These are phyloP conservation scores for Zygoascus bituminiphila DNA, from an alignment of 805 yeast species.

Conservation along the genomic window DNA sequence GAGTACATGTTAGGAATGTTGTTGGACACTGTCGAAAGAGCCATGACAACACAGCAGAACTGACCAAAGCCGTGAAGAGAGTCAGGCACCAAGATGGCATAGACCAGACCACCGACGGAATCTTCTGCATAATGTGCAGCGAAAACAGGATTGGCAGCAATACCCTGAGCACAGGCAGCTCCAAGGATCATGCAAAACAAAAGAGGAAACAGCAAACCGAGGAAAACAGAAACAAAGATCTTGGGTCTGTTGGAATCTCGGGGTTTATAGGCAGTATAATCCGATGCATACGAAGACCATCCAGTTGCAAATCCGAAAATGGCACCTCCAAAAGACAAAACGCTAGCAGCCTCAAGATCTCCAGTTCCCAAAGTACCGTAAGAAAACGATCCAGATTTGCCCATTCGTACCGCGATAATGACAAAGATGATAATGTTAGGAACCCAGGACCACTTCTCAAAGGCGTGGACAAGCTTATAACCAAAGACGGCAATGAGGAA, in stretches of 20 bases:
- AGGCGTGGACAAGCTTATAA: conserved; percentile 68
- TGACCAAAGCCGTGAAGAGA: conserved; percentile 85
- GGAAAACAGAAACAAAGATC: conserved; percentile 54
- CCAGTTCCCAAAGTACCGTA: conserved; percentile 51
- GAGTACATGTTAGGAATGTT: conserved; percentile 94
- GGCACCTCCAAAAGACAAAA: conserved; percentile 74
- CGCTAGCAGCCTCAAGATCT: conserved; percentile 60
- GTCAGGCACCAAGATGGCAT: conserved; percentile 65
- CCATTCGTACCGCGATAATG: conserved; percentile 70
- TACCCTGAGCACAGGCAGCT: conserved; percentile 75
- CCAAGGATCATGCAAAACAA: conserved; percentile 71
- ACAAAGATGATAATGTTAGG: conserved; percentile 69
- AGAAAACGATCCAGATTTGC: conserved; percentile 55
- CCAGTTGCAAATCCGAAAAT: conserved; percentile 87
- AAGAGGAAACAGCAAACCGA: conserved; percentile 62
- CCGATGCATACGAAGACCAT: conserved; percentile 90
- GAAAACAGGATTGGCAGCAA: conserved; percentile 37
- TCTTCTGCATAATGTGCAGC: conserved; percentile 41
- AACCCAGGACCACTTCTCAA: conserved; percentile 84
- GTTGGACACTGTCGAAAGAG: conserved; percentile 82
- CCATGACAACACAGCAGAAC: conserved; percentile 77
- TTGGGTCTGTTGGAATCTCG: conserved; percentile 47
- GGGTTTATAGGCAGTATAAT: conserved; percentile 84
- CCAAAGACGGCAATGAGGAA: conserved; percentile 75
- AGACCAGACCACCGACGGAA: conserved; percentile 76